phyloP scores from a whole-genome alignment of 805 yeast genomes.

The Lachancea kluyveri region DNA sequence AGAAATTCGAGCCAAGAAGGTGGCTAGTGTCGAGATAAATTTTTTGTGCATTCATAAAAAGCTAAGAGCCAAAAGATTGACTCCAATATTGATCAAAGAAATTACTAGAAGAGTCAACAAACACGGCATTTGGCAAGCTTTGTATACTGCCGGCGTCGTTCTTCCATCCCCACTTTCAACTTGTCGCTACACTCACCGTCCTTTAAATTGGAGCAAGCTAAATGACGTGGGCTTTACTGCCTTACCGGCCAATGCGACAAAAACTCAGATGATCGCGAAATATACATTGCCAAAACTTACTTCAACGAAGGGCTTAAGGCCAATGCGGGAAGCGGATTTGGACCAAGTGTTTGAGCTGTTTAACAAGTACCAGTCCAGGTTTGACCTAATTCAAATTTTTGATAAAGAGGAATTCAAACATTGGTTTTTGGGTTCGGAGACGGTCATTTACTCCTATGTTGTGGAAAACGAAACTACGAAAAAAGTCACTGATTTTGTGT shows the following conservation, averaged over 20 bases:
- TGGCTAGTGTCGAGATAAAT: slow-evolving; percentile 81
- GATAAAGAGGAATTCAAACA: slow-evolving; percentile 55
- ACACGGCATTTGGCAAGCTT: slow-evolving; percentile 87
- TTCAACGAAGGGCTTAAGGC: slow-evolving; percentile 43
- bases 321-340: slow-evolving; percentile 53
- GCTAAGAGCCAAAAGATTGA: slow-evolving; percentile 84
- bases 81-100: slow-evolving; percentile 91
- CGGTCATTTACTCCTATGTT: slow-evolving; percentile 74
- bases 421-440: slow-evolving; percentile 65
- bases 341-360: slow-evolving; percentile 58
- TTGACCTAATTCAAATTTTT: slow-evolving; percentile 68
- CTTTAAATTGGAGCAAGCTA: slow-evolving; percentile 85
- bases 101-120: slow-evolving; percentile 88
- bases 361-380: slow-evolving; percentile 56
- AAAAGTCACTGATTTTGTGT: slow-evolving; percentile 77
- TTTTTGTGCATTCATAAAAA: slow-evolving; percentile 93
- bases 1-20: slow-evolving; percentile 46
- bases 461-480: slow-evolving; percentile 49
- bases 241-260: slow-evolving; percentile 64
- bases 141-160: slow-evolving; percentile 87
- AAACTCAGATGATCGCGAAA: slow-evolving; percentile 64
- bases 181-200: slow-evolving; percentile 89
- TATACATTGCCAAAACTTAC: slow-evolving; percentile 54
- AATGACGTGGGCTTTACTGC: slow-evolving; percentile 86
- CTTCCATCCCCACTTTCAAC: slow-evolving; percentile 89